Percentiles rank a stretch among this genome's conserved stretches.
Evolutionary conservation across 116 monocot species (phyloP).

Genomic region (Papilionanthe hybrid): DNA sequence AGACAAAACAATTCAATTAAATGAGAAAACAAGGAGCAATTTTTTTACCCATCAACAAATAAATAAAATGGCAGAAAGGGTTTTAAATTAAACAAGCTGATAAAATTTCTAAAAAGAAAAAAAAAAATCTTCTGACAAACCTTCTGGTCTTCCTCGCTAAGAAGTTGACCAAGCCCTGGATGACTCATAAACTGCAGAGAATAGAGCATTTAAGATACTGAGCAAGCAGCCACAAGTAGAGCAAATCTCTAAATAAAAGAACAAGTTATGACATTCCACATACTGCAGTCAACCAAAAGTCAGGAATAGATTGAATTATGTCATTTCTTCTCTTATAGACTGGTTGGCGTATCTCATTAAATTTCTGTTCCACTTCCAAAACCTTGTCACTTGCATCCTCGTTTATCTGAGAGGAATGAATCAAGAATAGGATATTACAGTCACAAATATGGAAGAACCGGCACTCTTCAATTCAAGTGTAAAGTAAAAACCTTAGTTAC

Average conservation of each 20-base stretch:
- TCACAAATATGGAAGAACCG: neutral
- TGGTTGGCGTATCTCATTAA: conserved; percentile 28
- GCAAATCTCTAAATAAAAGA: neutral
- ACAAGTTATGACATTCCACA: neutral
- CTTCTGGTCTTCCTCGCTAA: conserved; percentile 32
- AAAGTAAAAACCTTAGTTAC: neutral
- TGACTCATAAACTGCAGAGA: conserved; percentile 28
- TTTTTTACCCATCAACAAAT: neutral
- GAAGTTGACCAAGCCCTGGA: conserved; percentile 26
- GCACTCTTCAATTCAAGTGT: too few relatives aligned
- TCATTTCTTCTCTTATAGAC: conserved; percentile 25
- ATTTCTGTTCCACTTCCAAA: conserved; percentile 33
- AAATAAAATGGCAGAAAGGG: neutral
- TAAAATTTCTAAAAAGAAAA: conserved; percentile 5
- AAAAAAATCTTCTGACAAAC: neutral
- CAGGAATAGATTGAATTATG: conserved; percentile 28
- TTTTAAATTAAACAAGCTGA: neutral
- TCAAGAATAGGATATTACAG: neutral
- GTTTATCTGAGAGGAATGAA: conserved; percentile 11
- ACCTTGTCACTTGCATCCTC: conserved; percentile 38
- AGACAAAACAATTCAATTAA: neutral
- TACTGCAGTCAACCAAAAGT: conserved; percentile 34
- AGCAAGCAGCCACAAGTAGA: neutral
- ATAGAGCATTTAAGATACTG: neutral
- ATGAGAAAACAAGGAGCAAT: neutral